phyloP scores from a whole-genome alignment of 1,139 yeast species.

The Zygosaccharomyces sapae region DNA sequence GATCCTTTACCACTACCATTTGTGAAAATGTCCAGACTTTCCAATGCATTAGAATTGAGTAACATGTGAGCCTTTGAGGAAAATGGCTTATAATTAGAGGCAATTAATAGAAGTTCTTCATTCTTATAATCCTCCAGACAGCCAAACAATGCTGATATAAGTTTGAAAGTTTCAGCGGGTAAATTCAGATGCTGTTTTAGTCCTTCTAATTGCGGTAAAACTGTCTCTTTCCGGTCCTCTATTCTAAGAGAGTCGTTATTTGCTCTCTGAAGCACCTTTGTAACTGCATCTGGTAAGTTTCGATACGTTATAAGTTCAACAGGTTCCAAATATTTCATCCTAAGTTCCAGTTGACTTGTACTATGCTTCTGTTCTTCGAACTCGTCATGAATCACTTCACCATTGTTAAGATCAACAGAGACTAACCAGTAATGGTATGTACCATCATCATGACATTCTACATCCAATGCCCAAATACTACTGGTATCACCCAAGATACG shows the following conservation, averaged over 20 bases:
- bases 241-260: conserved; percentile 18
- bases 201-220: background rate
- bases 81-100: conserved; percentile 52
- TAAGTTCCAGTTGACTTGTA: conserved; percentile 62
- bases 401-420: conserved; percentile 74
- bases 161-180: conserved; percentile 33
- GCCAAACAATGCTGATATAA: conserved; percentile 43
- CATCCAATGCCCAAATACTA: conserved; percentile 30
- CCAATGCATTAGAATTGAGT: conserved; percentile 62
- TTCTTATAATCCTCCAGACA: conserved; percentile 64
- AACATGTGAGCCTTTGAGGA: conserved; percentile 54
- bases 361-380: conserved; percentile 53
- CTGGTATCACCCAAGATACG: conserved; percentile 28
- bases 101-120: conserved; percentile 51
- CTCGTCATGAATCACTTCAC: conserved; percentile 67
- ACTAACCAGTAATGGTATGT: conserved; percentile 38
- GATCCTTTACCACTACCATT: conserved; percentile 60
- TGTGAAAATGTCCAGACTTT: conserved; percentile 72
- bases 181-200: conserved; percentile 8
- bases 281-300: conserved; percentile 30
- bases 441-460: conserved; percentile 8
- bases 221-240: background rate
- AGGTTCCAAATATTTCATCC: conserved; percentile 71
- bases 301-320: conserved; percentile 58
- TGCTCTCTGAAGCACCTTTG: conserved; percentile 6